Evolutionary conservation across 768 basidiomycete species (phyloP).

Genomic region (Kwoniella heveanensis): DNA sequence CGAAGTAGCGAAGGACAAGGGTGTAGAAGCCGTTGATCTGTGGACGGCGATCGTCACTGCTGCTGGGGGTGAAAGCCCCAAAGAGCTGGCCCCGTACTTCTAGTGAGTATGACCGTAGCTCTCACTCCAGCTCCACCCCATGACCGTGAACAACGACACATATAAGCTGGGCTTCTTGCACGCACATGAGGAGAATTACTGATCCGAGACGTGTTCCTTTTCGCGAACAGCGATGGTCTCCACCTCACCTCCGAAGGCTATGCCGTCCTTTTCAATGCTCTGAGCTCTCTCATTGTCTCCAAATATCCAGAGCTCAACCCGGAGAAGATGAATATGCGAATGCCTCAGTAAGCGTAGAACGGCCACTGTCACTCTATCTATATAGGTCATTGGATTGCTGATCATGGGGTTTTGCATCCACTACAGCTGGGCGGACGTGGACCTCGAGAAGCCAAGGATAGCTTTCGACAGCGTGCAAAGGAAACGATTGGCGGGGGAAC

Average conservation of each 20-base stretch:
- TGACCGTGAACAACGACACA: too few species aligned
- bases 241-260: conserved; percentile 79
- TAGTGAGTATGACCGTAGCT: conserved; percentile 30
- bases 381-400: neutral
- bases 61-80: conserved; percentile 65
- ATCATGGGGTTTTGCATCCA: neutral
- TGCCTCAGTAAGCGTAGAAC: conserved; percentile 70
- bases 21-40: conserved; percentile 70
- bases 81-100: conserved; percentile 57
- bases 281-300: conserved; percentile 64
- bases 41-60: conserved; percentile 76
- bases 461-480: conserved; percentile 25
- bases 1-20: conserved; percentile 63
- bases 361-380: neutral
- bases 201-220: conserved; percentile 57
- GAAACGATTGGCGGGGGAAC: conserved; percentile 23
- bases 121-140: too few species aligned
- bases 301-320: conserved; percentile 71
- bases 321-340: conserved; percentile 64
- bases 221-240: conserved; percentile 66
- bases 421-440: conserved; percentile 33
- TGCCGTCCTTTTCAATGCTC: conserved; percentile 67
- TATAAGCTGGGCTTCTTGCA: too few species aligned
- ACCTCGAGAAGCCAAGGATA: conserved; percentile 19
- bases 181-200: too few species aligned